phyloP scores from a whole-genome alignment of 2,329 filamentous ascomycete species.

The Sporothrix brunneoviolacea region DNA sequence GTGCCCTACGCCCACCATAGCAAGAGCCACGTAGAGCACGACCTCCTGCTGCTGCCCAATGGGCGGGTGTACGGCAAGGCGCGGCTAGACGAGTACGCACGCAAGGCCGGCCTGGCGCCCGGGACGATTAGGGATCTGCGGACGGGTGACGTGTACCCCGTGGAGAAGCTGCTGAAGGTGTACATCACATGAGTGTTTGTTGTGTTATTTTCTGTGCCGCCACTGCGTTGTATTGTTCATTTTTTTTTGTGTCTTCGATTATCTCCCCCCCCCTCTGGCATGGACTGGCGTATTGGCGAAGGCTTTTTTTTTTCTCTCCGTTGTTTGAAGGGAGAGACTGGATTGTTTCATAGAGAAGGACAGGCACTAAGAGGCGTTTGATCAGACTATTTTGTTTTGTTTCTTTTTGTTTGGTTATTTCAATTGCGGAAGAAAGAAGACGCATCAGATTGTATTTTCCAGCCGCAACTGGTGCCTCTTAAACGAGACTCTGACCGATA shows the following conservation, averaged over 20 bases:
- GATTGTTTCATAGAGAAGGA: no score
- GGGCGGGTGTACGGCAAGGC: constrained; percentile 75
- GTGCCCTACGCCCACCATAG: constrained; percentile 94
- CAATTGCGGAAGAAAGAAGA: no score
- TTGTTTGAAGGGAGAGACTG: not conserved
- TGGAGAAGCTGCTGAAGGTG: constrained; percentile 69
- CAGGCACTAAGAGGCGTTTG: no score
- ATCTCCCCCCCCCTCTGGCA: not conserved
- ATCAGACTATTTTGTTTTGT: no score
- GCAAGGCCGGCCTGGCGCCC: constrained; percentile 64
- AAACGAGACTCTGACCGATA: no score
- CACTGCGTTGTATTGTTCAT: not conserved
- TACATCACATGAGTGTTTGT: constrained; percentile 63
- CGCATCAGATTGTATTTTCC: not conserved
- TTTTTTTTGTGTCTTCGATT: not conserved
- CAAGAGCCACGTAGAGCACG: constrained; percentile 84
- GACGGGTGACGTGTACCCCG: constrained; percentile 60
- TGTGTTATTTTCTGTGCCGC: not conserved
- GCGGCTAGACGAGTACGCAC: constrained; percentile 66
- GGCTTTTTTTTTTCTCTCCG: not conserved
- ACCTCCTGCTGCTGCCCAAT: constrained; percentile 82
- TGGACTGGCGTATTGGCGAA: not conserved
- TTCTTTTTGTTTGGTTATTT: no score
- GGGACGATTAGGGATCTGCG: constrained; percentile 71
- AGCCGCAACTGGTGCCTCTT: no score